Evolutionary conservation across 2,329 filamentous ascomycete species (phyloP).

Genomic region (Dactylellina parvicollis): DNA sequence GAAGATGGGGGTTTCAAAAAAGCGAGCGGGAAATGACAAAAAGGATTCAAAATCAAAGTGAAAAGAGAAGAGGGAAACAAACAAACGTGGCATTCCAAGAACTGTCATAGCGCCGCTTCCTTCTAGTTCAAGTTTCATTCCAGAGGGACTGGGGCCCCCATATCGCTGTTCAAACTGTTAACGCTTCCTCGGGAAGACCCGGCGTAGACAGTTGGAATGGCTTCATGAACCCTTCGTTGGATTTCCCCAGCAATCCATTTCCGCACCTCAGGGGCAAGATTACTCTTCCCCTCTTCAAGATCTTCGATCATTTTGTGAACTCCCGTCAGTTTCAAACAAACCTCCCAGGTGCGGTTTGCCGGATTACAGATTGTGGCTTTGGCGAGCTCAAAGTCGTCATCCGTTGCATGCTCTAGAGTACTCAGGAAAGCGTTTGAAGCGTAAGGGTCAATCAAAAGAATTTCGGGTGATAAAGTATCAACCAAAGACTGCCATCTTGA

Average conservation of each 20-base stretch:
- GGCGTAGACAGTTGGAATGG: conserved; percentile 33
- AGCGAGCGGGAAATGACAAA: conserved; percentile 19
- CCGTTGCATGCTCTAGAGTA: conserved; percentile 38
- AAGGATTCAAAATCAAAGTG: not conserved
- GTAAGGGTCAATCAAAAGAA: conserved; percentile 46
- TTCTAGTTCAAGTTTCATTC: conserved; percentile 6
- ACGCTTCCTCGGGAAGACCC: conserved; percentile 37
- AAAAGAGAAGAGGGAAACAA: conserved; percentile 1
- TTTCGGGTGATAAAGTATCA: conserved; percentile 49
- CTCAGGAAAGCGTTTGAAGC: conserved; percentile 44
- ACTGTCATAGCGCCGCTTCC: not conserved
- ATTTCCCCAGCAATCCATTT: conserved; percentile 52
- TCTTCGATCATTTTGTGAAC: conserved; percentile 52
- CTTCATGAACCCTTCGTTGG: conserved; percentile 47
- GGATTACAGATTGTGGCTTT: conserved; percentile 39
- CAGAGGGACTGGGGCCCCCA: conserved; percentile 15
- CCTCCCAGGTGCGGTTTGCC: conserved; percentile 44
- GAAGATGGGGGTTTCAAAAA: conserved; percentile 34
- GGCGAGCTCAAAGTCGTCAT: conserved; percentile 47
- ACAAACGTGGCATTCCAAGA: not conserved
- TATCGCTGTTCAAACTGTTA: conserved; percentile 42
- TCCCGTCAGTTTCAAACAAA: conserved; percentile 47
- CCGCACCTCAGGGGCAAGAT: conserved; percentile 39
- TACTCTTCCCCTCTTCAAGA: conserved; percentile 45
- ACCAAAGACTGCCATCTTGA: conserved; percentile 47